Evolutionary conservation across 345 rosid genomes (phyloP).

Genomic region (Mallotus nudiflorus): DNA sequence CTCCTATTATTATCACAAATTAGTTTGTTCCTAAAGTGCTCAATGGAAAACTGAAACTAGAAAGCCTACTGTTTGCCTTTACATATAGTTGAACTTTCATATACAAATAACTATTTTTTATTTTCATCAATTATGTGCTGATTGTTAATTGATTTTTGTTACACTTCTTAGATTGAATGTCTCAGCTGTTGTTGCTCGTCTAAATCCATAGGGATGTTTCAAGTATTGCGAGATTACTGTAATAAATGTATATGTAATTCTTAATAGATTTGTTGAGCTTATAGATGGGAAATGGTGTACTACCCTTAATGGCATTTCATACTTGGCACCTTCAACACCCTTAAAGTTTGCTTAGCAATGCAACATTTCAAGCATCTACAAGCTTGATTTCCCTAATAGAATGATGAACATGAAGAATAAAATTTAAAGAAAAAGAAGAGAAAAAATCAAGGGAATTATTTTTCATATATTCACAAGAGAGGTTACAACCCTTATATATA

Average conservation of each 20-base stretch:
- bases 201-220: conserved; percentile 94
- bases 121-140: conserved; percentile 3
- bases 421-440: too few relatives aligned
- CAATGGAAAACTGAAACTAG: neutral
- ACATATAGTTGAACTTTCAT: neutral
- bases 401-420: conserved; percentile 72
- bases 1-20: neutral
- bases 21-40: conserved; percentile 2
- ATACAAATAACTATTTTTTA: neutral
- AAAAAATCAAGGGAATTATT: too few relatives aligned
- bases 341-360: conserved; percentile 78
- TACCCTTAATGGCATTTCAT: conserved; percentile 83
- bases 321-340: conserved; percentile 80
- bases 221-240: conserved; percentile 82
- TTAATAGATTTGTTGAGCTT: conserved; percentile 68
- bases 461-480: too few relatives aligned
- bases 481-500: too few relatives aligned
- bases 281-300: conserved; percentile 61
- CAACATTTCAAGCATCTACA: conserved; percentile 78
- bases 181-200: conserved; percentile 90
- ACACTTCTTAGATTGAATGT: conserved; percentile 65
- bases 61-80: neutral
- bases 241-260: conserved; percentile 76
- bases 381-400: conserved; percentile 81
- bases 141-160: conserved; percentile 13